Evolutionary conservation across 768 basidiomycete species (phyloP).

Genomic region (Amanita pallidorosea): DNA sequence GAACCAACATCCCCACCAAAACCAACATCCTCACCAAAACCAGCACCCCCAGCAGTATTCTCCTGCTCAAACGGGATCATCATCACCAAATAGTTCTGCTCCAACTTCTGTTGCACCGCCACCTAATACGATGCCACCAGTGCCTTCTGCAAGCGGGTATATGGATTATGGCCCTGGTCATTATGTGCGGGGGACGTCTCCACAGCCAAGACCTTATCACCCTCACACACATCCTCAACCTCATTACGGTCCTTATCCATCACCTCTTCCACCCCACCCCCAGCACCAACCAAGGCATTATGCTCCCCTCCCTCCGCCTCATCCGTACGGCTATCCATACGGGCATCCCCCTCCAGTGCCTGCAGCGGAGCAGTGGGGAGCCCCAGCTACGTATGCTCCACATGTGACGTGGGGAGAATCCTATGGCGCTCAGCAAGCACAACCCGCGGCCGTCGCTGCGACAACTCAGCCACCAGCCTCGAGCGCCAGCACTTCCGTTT

Average conservation of each 20-base stretch:
- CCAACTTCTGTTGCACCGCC: background rate
- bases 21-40: slow-evolving; percentile 9
- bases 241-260: slow-evolving; percentile 7
- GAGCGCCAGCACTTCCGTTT: slow-evolving; percentile 7
- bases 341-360: slow-evolving; percentile 12
- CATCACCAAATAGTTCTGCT: slow-evolving; percentile 1
- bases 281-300: slow-evolving; percentile 13
- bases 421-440: slow-evolving; percentile 9
- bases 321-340: slow-evolving; percentile 16
- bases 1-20: slow-evolving; percentile 8
- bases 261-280: slow-evolving; percentile 7
- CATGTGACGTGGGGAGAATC: slow-evolving; percentile 4
- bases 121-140: slow-evolving; percentile 6
- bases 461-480: slow-evolving; percentile 10
- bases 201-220: slow-evolving; percentile 9
- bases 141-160: slow-evolving; percentile 4
- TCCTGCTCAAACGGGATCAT: slow-evolving; percentile 2
- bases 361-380: slow-evolving; percentile 4
- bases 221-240: slow-evolving; percentile 9
- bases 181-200: slow-evolving; percentile 4
- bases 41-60: slow-evolving; percentile 8
- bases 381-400: background rate
- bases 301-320: slow-evolving; percentile 12
- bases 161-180: background rate
- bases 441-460: slow-evolving; percentile 8